These are phyloP conservation scores for Porphyrellus sp. DNA, from an alignment of 1,284 basidiomycete genomes.

Conservation along the genomic window DNA sequence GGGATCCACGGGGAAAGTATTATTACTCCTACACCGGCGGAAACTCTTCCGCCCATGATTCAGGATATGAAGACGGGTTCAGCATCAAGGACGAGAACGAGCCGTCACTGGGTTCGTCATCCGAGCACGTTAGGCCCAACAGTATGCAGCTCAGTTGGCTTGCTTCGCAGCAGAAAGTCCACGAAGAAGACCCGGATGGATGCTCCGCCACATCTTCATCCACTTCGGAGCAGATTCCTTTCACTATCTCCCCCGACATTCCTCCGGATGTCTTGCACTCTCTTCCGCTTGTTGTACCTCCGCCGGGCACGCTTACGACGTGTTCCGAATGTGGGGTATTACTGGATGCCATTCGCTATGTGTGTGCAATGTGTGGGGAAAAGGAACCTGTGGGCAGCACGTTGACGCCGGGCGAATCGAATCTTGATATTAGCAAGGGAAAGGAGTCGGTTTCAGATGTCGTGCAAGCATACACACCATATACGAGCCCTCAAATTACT, in stretches of 20 bases:
- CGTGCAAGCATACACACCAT: conserved; percentile 27
- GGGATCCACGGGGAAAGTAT: conserved; percentile 64
- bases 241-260: conserved; percentile 40
- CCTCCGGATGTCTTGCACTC: conserved; percentile 55
- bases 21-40: conserved; percentile 68
- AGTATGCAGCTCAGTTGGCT: conserved; percentile 65
- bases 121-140: conserved; percentile 45
- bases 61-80: conserved; percentile 48
- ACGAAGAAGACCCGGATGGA: conserved; percentile 17
- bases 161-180: conserved; percentile 44
- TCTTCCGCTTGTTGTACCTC: conserved; percentile 47
- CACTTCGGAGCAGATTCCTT: conserved; percentile 33
- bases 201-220: conserved; percentile 24
- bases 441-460: conserved; percentile 34
- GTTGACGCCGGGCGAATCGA: conserved; percentile 7
- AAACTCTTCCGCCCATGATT: conserved; percentile 50
- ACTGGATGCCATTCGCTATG: conserved; percentile 79
- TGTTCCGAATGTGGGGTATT: conserved; percentile 77
- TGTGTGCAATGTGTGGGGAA: conserved; percentile 83
- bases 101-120: conserved; percentile 23
- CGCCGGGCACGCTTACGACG: conserved; percentile 70
- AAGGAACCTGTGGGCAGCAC: conserved; percentile 44
- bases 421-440: conserved; percentile 28
- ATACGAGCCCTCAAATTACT: conserved; percentile 28
- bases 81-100: conserved; percentile 35